Base-by-base conservation (phyloP, 805 yeast species). In the Metschnikowia matae region DNA sequence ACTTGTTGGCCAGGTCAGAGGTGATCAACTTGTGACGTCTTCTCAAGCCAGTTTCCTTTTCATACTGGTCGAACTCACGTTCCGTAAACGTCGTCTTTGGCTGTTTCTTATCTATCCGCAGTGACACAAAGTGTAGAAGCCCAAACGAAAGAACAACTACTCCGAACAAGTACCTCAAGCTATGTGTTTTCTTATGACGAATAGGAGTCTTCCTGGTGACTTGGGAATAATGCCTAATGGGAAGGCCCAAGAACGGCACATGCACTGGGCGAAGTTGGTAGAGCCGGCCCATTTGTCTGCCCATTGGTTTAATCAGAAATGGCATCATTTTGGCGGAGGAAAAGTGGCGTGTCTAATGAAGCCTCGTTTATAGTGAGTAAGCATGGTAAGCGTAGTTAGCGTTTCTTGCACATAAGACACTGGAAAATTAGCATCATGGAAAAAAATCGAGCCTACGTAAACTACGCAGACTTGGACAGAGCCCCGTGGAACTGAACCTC, bases 21-120 rank as follows among this genome's bases (percentile, higher is more conserved):
- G 66, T 56, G 48, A 80, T 73, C 46, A 80, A 53, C 45, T 75
- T 69, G 34, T 68, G 62, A 40, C 81, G 68, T 61, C 87, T 73
- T 56, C 69, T 81, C 60, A 82, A 66, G 6, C 84, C 82, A 11
- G 75, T 70, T 57, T 70, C 68, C 64, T 73, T 60, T 66, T 82
- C 74, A 68, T 66, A 78, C 46, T 66, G 78, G 58, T 58, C 63
- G 54, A 80, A 77, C 54, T 80, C 84, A 38, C 73, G 68, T 49
- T 79, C 82, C 14, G 75, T 68, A 53, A 72, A 79, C 6, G 78
- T 63, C 36, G 64, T 78, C 50, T 69, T 62, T 4, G 68, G 67
- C 6, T 54, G 60, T 50, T 64, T 70, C 45, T 67, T 68, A 46
- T 65, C 67, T 10, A 70, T 66, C 37, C 54, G 61, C 13, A 54